Base-by-base conservation (phyloP, 2,329 filamentous ascomycete genomes). In the Exophiala oligosperma region DNA sequence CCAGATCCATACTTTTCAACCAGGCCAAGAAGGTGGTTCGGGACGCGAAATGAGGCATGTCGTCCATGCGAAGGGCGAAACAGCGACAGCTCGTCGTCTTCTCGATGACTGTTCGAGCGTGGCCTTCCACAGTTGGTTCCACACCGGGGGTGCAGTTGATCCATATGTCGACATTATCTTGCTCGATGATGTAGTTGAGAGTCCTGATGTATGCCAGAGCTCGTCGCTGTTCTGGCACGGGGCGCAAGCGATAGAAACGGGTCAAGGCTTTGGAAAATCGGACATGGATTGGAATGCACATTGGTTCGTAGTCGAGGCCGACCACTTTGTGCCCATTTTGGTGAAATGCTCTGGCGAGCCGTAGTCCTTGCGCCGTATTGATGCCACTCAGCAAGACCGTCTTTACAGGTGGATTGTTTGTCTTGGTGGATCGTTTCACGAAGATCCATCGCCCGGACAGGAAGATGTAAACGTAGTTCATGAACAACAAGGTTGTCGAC, bases 361-460 rank as follows among this genome's bases (percentile, higher is more conserved):
- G 75, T 1, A 92, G 77, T 4, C 88, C 89, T 68, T 91, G 88
- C 41, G 83, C 79, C 80, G 90, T 91, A 49, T 84, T 83, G 3
- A 91, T 79, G 1, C 89, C 88, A 0, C 88, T 91, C 40, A 92
- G 80, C 14, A 92, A 79, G 37, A 92, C 75, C 0, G 82, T 88
- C 57, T 78, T 81, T 1, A 75, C 73, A 32, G 66, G 77, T 77
- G 21, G 68, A 68, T 2, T 73, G 69, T 55, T 72, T 69, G 17
- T 4, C 26, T 48, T 29, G 9, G 2, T 24, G 28, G 46, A 26
- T 26, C 60, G 67, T 57, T 68, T 64, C 44, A 67, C 67, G 43
- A 61, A 49, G 11, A 65, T 62, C 7, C 68, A 62, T 2, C 69
- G 59, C 29, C 68, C 66, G 6, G 70, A 60, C 43, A 65, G 61